Percentiles rank a stretch among this genome's conserved stretches.
Conservation (phyloP, 2,329 filamentous ascomycete species). For the Colletotrichum siamense region DNA sequence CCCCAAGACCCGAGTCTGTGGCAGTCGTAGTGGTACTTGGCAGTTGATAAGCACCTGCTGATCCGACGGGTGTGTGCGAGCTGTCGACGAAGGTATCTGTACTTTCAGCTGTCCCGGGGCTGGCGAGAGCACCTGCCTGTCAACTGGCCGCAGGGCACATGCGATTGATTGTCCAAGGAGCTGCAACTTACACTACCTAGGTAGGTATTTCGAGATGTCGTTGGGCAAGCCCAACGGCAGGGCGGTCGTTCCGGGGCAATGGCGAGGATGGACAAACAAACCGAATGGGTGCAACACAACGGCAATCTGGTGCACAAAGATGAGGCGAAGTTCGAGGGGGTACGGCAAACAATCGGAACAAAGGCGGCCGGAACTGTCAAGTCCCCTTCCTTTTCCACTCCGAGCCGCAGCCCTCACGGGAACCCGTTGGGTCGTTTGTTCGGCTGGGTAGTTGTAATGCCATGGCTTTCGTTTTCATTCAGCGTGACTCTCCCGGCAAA, state of each 20-base stretch:
- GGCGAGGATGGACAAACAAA: constrained; percentile 2
- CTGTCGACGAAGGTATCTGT: background rate
- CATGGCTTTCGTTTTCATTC: background rate
- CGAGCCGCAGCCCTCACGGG: background rate
- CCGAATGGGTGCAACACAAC: background rate
- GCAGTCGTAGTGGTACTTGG: background rate
- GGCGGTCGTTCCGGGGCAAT: background rate
- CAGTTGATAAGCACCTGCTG: background rate
- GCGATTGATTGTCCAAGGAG: background rate
- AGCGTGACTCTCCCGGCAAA: constrained; percentile 14
- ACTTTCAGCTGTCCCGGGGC: background rate
- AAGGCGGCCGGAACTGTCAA: background rate
- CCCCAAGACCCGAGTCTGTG: background rate
- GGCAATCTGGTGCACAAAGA: background rate
- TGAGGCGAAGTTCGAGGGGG: background rate
- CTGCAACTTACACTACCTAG: background rate
- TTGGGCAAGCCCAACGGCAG: background rate
- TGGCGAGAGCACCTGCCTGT: background rate
- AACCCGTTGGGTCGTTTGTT: background rate
- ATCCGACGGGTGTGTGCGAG: background rate
- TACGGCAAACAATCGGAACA: background rate
- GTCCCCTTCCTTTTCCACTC: background rate
- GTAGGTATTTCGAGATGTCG: background rate
- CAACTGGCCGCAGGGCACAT: background rate
- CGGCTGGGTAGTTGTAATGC: background rate